Percentiles rank a stretch among this genome's conserved stretches.
Evolutionary conservation across 495 filamentous ascomycete genomes (phyloP).

Genomic region (Daldinia grandis): DNA sequence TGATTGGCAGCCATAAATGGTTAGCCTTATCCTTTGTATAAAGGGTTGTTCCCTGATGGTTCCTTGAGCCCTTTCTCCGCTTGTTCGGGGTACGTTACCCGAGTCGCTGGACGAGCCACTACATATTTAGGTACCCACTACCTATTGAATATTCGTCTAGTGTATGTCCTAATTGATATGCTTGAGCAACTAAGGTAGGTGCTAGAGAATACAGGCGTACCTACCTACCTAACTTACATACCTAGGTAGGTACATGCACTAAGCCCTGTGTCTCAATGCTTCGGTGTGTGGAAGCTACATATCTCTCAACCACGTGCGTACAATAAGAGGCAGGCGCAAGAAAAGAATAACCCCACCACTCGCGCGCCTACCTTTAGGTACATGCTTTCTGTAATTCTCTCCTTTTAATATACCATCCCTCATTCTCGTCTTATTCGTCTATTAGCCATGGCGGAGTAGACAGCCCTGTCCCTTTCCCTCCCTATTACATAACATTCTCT

Average conservation of each 20-base stretch:
- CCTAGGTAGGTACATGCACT: background rate
- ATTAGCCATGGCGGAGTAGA: background rate
- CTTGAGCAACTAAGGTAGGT: background rate
- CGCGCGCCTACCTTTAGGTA: background rate
- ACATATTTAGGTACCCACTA: background rate
- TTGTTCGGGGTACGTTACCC: constrained; percentile 31
- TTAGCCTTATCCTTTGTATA: constrained; percentile 9
- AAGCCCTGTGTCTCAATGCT: constrained; percentile 1
- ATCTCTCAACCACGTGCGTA: constrained; percentile 3
- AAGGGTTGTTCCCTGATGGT: constrained; percentile 24
- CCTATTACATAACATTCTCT: constrained; percentile 13
- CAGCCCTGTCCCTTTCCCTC: constrained; percentile 14
- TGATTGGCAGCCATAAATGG: constrained; percentile 19
- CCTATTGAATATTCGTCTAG: background rate
- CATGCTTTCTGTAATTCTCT: background rate
- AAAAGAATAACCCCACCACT: background rate
- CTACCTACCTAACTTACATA: background rate
- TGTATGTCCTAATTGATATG: background rate
- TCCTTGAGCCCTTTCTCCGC: constrained; percentile 4
- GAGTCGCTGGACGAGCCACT: constrained; percentile 18
- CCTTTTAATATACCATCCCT: background rate
- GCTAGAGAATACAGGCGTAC: background rate
- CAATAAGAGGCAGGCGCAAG: background rate
- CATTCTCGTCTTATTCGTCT: constrained; percentile 3
- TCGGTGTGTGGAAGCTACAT: background rate